phyloP scores from a whole-genome alignment of 371 early-diverging fungal species.

The Capillidium heterosporum region DNA sequence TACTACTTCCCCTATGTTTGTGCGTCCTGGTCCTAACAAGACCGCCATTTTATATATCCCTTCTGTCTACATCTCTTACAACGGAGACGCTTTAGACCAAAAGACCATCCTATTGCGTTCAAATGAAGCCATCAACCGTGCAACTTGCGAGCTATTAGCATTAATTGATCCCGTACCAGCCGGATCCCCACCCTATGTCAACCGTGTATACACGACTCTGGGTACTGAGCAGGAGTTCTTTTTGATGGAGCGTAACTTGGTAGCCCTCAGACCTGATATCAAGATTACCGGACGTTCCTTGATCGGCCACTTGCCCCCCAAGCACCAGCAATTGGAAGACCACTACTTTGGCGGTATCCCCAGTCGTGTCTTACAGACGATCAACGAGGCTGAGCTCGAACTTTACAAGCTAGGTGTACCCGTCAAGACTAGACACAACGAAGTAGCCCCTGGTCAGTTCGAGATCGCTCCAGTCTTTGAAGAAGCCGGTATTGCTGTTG shows the following conservation, averaged over 20 bases:
- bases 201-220: constrained; percentile 71
- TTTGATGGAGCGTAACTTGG: constrained; percentile 81
- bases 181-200: constrained; percentile 39
- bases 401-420: constrained; percentile 88
- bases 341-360: constrained; percentile 98
- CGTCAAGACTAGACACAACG: constrained; percentile 97
- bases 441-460: constrained; percentile 97
- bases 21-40: constrained; percentile 81
- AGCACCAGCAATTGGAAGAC: constrained; percentile 96
- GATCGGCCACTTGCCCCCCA: constrained; percentile 82
- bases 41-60: constrained; percentile 87
- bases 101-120: constrained; percentile 92
- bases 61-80: constrained; percentile 94
- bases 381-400: constrained; percentile 87
- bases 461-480: constrained; percentile 96
- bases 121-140: constrained; percentile 59
- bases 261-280: constrained; percentile 84
- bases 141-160: constrained; percentile 55
- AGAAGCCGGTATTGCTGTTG: constrained; percentile 88
- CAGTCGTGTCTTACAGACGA: constrained; percentile 71
- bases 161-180: constrained; percentile 40
- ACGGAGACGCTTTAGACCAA: constrained; percentile 96
- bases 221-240: constrained; percentile 98
- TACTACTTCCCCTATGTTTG: constrained; percentile 88
- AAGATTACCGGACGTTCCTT: constrained; percentile 91